These are phyloP conservation scores for Peronospora tabacina DNA, from an alignment of 352 stramenopile genomes.

Conservation along the genomic window DNA sequence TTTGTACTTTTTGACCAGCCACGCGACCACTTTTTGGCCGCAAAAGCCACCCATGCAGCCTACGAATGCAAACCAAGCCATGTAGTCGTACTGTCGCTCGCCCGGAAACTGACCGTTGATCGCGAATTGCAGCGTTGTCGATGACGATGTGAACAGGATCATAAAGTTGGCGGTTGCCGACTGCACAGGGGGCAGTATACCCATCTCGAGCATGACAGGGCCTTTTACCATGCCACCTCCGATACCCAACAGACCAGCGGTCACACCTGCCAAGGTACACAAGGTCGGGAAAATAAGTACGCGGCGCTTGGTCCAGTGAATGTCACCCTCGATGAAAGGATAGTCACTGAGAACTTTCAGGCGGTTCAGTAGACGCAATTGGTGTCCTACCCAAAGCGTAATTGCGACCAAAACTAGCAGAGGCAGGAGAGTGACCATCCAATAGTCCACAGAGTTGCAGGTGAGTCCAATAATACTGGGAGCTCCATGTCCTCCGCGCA, in stretches of 20 bases:
- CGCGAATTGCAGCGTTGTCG: conserved; percentile 87
- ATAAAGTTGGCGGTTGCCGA: conserved; percentile 90
- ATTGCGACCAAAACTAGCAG: conserved; percentile 63
- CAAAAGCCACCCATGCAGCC: conserved; percentile 80
- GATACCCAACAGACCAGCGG: conserved; percentile 92
- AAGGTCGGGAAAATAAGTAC: conserved; percentile 90
- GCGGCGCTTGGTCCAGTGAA: conserved; percentile 88
- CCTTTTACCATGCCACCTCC: conserved; percentile 96
- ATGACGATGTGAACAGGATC: conserved; percentile 88
- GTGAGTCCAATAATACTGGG: conserved; percentile 85
- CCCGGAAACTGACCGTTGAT: conserved; percentile 77
- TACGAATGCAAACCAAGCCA: conserved; percentile 82
- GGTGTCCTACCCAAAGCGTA: conserved; percentile 45
- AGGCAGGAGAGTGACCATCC: conserved; percentile 85
- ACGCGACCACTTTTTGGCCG: conserved; percentile 77
- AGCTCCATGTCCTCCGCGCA: conserved; percentile 63
- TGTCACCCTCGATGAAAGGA: conserved; percentile 88
- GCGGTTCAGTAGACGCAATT: conserved; percentile 61
- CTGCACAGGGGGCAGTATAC: conserved; percentile 83
- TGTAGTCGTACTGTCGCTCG: conserved; percentile 88
- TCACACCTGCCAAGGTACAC: conserved; percentile 90
- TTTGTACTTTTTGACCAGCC: conserved; percentile 88
- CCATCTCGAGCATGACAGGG: conserved; percentile 96
- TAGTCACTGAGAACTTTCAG: conserved; percentile 59
- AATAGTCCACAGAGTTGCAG: conserved; percentile 91